Conservation (phyloP, 495 filamentous ascomycete species). For the Chaetomium tenue region DNA sequence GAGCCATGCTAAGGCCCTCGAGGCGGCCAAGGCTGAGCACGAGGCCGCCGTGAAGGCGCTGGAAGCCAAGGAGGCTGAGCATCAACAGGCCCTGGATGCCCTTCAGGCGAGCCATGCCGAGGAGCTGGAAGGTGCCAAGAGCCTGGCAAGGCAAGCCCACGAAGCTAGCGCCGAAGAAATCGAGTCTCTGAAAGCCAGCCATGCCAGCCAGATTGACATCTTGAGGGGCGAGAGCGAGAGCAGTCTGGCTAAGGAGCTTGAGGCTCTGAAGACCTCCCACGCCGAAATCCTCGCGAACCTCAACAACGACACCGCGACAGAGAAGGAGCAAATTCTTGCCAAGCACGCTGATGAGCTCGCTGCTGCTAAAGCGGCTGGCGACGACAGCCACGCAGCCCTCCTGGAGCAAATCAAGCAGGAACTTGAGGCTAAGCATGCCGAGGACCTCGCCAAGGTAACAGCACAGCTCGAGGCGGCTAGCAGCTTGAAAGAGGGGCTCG, state of each 20-base stretch:
- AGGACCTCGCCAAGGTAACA: conserved; percentile 33
- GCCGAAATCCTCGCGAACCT: conserved; percentile 37
- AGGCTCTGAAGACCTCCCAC: conserved; percentile 43
- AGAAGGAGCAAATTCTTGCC: conserved; percentile 42
- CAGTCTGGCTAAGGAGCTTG: conserved; percentile 41
- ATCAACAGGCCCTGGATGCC: conserved; percentile 45
- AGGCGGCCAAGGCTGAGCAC: conserved; percentile 40
- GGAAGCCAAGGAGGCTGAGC: conserved; percentile 42
- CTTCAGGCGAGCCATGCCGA: conserved; percentile 47
- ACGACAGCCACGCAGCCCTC: conserved; percentile 31
- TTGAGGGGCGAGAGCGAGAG: conserved; percentile 42
- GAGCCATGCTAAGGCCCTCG: conserved; percentile 41
- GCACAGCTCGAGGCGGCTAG: conserved; percentile 41
- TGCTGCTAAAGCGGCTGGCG: conserved; percentile 31
- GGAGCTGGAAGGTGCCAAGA: conserved; percentile 47
- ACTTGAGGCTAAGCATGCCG: conserved; percentile 27
- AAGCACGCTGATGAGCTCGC: conserved; percentile 40
- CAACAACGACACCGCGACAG: conserved; percentile 29
- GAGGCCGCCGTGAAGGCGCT: conserved; percentile 39
- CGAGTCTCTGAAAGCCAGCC: conserved; percentile 47
- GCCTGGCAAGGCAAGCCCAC: conserved; percentile 37
- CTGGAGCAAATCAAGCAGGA: conserved; percentile 31
- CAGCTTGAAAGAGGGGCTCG: conserved; percentile 30
- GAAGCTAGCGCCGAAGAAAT: conserved; percentile 41
- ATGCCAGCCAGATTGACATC: conserved; percentile 47